phyloP scores from a whole-genome alignment of 805 yeast species.

The Torulaspora maleeae region DNA sequence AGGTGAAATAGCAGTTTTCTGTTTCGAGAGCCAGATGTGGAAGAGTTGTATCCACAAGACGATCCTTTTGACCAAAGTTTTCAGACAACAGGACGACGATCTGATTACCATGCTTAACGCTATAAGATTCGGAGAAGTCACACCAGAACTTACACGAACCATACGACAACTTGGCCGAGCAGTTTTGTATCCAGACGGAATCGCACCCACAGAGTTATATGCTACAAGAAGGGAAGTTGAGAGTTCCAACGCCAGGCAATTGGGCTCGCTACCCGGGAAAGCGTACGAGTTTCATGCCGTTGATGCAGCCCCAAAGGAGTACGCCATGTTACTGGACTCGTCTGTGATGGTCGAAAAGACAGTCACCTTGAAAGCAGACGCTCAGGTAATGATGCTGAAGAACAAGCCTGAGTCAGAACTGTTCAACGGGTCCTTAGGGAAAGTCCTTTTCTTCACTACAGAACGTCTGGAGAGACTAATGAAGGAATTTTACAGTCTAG shows the following conservation, averaged over 20 bases:
- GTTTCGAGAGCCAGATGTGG: conserved; percentile 80
- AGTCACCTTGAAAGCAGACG: conserved; percentile 68
- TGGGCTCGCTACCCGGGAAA: conserved; percentile 47
- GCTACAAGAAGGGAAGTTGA: conserved; percentile 87
- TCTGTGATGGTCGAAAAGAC: conserved; percentile 66
- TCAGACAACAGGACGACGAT: conserved; percentile 73
- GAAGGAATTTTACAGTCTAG: conserved; percentile 23
- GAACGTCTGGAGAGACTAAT: conserved; percentile 23
- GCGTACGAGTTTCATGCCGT: conserved; percentile 42
- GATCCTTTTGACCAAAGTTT: conserved; percentile 69
- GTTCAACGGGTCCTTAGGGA: conserved; percentile 91
- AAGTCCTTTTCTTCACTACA: conserved; percentile 44
- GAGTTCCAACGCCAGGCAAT: conserved; percentile 55
- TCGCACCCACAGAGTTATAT: conserved; percentile 83
- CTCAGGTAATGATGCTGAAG: conserved; percentile 92
- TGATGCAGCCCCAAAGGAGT: conserved; percentile 39
- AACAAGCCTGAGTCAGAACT: conserved; percentile 63
- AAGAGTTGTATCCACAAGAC: conserved; percentile 54
- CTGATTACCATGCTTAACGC: conserved; percentile 77
- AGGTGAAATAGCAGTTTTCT: conserved; percentile 43
- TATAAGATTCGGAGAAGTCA: conserved; percentile 67
- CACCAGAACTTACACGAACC: conserved; percentile 42
- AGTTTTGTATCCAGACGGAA: conserved; percentile 61
- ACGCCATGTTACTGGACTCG: conserved; percentile 42
- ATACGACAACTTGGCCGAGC: conserved; percentile 55